Percentiles rank a stretch among this genome's conserved stretches.
These are phyloP conservation scores for Arctium minus DNA, from an alignment of 129 eudicot genomes.

Conservation along the genomic window DNA sequence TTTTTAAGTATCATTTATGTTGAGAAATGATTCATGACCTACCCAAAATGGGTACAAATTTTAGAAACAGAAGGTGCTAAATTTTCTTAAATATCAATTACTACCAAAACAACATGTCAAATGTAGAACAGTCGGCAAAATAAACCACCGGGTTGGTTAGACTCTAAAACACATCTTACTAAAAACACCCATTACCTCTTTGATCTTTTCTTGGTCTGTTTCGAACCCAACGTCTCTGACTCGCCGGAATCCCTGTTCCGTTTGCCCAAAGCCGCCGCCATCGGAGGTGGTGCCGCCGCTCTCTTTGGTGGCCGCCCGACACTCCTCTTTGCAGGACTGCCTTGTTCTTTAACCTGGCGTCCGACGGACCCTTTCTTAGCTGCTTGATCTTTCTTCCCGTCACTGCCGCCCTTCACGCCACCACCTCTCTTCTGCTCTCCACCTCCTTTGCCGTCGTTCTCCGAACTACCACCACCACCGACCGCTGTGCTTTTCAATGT, in stretches of 20 bases:
- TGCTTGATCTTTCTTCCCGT: slow-evolving; percentile 39
- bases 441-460: slow-evolving; percentile 23
- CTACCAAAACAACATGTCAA: slow-evolving; percentile 25
- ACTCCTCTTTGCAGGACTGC: slow-evolving; percentile 46
- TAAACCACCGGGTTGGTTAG: slow-evolving; percentile 26
- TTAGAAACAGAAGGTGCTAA: slow-evolving; percentile 14
- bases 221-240: slow-evolving; percentile 34
- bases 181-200: slow-evolving; percentile 39
- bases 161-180: slow-evolving; percentile 27
- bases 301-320: slow-evolving; percentile 70
- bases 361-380: slow-evolving; percentile 25
- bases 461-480: slow-evolving; percentile 27
- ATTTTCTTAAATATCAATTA: slow-evolving; percentile 13
- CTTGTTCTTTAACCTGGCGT: slow-evolving; percentile 42
- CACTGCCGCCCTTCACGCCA: slow-evolving; percentile 25
- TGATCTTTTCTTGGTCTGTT: slow-evolving; percentile 58
- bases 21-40: slow-evolving; percentile 11
- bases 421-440: slow-evolving; percentile 38
- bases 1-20: slow-evolving; percentile 2
- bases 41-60: slow-evolving; percentile 31
- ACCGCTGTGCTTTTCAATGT: slow-evolving; percentile 36
- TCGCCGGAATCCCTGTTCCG: slow-evolving; percentile 43
- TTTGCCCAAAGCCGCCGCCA: slow-evolving; percentile 35
- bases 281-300: slow-evolving; percentile 47
- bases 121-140: slow-evolving; percentile 3